A percentile compares a stretch with the other conserved stretches of the same genome.
These are phyloP conservation scores for Colletotrichum noveboracense DNA, from an alignment of 2,329 filamentous ascomycete genomes.

Conservation along the genomic window DNA sequence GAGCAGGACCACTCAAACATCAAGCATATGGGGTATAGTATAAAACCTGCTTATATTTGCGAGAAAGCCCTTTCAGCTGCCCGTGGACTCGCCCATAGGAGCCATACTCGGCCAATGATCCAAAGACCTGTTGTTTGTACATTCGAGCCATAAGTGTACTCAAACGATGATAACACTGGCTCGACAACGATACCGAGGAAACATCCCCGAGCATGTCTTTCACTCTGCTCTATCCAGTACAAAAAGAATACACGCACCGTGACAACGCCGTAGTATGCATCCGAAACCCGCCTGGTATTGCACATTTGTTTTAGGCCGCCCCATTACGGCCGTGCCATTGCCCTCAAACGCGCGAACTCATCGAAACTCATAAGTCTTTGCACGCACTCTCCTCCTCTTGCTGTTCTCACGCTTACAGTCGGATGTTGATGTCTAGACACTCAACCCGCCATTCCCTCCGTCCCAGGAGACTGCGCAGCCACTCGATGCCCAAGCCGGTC, in stretches of 20 bases:
- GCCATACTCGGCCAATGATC: background rate
- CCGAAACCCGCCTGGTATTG: background rate
- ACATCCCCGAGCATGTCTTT: background rate
- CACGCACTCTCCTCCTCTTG: background rate
- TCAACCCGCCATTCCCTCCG: conserved; percentile 89
- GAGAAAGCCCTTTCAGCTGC: background rate
- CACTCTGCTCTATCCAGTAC: background rate
- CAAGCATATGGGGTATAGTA: background rate
- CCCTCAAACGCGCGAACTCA: background rate
- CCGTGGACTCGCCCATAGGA: background rate
- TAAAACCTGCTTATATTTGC: background rate
- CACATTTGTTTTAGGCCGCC: background rate
- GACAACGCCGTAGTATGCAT: conserved; percentile 13
- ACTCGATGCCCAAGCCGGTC: conserved; percentile 82
- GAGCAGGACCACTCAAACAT: background rate
- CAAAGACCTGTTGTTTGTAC: background rate
- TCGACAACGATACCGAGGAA: background rate
- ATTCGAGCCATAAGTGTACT: background rate
- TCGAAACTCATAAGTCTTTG: background rate
- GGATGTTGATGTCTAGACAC: conserved; percentile 86
- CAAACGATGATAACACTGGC: background rate
- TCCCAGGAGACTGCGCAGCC: conserved; percentile 82
- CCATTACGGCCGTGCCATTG: background rate
- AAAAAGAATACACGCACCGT: background rate
- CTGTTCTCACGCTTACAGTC: conserved; percentile 58